Conservation (phyloP, 257 asterid species). For the Nyctanthes arbortristis region DNA sequence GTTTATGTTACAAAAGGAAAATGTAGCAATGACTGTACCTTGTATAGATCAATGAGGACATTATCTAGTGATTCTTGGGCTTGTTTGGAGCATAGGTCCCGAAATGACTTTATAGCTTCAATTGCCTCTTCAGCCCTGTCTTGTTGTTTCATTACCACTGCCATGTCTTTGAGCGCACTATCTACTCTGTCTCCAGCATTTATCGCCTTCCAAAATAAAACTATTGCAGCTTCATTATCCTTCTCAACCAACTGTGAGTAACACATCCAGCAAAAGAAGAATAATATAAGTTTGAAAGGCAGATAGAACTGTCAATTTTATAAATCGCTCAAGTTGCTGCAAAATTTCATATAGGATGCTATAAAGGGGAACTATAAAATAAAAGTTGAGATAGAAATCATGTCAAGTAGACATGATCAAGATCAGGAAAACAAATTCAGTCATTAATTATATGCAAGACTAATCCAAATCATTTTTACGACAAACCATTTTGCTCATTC, state of each 20-base stretch:
- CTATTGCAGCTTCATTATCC: slow-evolving; percentile 72
- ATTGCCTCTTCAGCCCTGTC: slow-evolving; percentile 83
- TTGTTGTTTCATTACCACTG: slow-evolving; percentile 86
- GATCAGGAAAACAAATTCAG: background rate
- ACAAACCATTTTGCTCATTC: background rate
- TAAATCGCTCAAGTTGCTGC: background rate
- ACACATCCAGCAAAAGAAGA: slow-evolving; percentile 10
- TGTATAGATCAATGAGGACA: slow-evolving; percentile 82
- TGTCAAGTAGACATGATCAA: background rate
- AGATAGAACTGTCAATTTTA: background rate
- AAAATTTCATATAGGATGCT: background rate
- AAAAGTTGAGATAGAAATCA: background rate
- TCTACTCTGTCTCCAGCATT: slow-evolving; percentile 84
- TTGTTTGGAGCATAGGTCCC: slow-evolving; percentile 72
- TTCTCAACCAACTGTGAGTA: slow-evolving; percentile 66
- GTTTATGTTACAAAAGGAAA: background rate
- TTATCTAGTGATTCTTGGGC: slow-evolving; percentile 93
- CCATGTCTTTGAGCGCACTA: slow-evolving; percentile 95
- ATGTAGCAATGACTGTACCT: slow-evolving; percentile 39
- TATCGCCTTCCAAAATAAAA: slow-evolving; percentile 80
- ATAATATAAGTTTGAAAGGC: slow-evolving; percentile 11
- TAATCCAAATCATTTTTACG: background rate
- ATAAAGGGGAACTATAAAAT: background rate
- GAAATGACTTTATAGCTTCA: slow-evolving; percentile 74
- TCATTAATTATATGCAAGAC: background rate